Evolutionary conservation across 2,329 filamentous ascomycete genomes (phyloP), one percentile per base, ranked within the genome.

Genomic region (Monosporascus cannonballus): DNA sequence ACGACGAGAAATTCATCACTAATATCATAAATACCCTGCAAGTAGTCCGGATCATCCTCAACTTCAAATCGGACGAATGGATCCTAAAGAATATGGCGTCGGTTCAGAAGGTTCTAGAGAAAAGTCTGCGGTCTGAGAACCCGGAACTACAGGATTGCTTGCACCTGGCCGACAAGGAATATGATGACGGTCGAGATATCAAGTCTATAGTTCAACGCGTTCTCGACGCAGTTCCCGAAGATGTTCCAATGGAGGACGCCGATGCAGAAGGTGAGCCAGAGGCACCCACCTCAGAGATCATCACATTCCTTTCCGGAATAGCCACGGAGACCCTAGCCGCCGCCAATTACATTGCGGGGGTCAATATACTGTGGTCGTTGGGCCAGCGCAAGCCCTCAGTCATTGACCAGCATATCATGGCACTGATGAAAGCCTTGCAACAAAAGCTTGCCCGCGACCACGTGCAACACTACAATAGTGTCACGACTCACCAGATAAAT

Each of bases 1-100:
- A 79, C n/a, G 86, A 92, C 57, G 88, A 92, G 41, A 91, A 90
- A 68, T 91, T 92, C 64, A 80, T 88, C 42, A 95, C 89, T 1
- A 86, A 87, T 57, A 93, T 96, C 71, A 84, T 99, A 72, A 99
- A 99, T 67, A 91, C 92, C 2, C 78, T 99, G 15, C 92, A 97
- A 67, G 89, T 97, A 41, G 78, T 99, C 55, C 89, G 93, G 47
- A 88, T 96, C 54, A 85, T 99, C 47, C 77, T 97, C 54, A 90
- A 94, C 62, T 85, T 87, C 57, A 95, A 96, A 69, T 77, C 89
- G 0, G 86, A 96, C 63, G 90, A 96, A 3, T 99, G 94, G 94
- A 86, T 97, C 38, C 73, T 91, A 50, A 84, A 84, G 62, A 89
- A 90, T 58, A 80, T 96, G 61, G 71, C 86, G 0, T 76, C 84